phyloP scores from a whole-genome alignment of 306 rosid species.

The Abrus pulchellus region DNA sequence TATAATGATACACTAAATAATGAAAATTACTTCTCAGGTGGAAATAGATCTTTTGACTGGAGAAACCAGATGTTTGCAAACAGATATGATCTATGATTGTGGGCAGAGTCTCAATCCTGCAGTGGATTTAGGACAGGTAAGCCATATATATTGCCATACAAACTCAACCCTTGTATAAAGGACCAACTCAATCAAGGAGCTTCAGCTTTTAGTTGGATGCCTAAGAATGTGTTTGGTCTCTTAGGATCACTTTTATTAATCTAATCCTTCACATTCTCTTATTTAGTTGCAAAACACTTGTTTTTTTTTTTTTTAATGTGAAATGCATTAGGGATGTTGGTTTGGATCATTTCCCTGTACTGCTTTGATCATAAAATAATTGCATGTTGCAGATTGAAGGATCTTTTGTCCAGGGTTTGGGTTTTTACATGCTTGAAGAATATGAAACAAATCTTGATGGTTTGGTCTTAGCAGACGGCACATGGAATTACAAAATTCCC shows the following conservation, averaged over 20 bases:
- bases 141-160: neutral
- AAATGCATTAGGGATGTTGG: neutral
- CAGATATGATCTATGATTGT: slow-evolving; percentile 87
- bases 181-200: neutral
- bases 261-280: neutral
- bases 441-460: slow-evolving; percentile 72
- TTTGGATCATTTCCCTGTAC: too few species aligned
- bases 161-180: neutral
- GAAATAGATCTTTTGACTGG: slow-evolving; percentile 88
- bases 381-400: slow-evolving; percentile 82
- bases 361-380: neutral
- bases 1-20: slow-evolving; percentile 35
- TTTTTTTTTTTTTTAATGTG: neutral
- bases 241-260: neutral
- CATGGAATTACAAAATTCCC: slow-evolving; percentile 93
- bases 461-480: slow-evolving; percentile 68
- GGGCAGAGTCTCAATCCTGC: slow-evolving; percentile 97
- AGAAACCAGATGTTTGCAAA: slow-evolving; percentile 70
- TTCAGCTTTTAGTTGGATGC: neutral
- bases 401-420: slow-evolving; percentile 87
- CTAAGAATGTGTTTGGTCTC: neutral
- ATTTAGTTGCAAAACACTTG: neutral
- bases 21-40: slow-evolving; percentile 66
- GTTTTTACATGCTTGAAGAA: slow-evolving; percentile 91
- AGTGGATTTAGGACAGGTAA: slow-evolving; percentile 94